Conservation (phyloP, 2,329 filamentous ascomycete species). For the Kalaharituber pfeilii region DNA sequence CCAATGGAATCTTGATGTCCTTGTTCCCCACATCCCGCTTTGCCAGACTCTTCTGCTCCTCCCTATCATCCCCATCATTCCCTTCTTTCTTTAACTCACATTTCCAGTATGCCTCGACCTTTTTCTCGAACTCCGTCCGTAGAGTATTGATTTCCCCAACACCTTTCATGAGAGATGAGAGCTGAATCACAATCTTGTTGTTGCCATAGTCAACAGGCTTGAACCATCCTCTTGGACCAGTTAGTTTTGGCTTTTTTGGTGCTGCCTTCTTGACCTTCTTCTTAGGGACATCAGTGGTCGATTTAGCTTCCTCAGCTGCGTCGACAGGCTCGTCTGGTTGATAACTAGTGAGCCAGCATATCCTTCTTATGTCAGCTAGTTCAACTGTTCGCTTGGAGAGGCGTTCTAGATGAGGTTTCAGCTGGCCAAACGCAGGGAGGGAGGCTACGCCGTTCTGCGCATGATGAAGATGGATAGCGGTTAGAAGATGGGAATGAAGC, state of each 20-base stretch:
- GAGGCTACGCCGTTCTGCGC: constrained; percentile 32
- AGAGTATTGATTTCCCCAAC: neutral
- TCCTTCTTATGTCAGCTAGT: constrained; percentile 31
- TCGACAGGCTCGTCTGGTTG: constrained; percentile 19
- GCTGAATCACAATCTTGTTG: constrained; percentile 30
- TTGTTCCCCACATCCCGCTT: neutral
- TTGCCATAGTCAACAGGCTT: constrained; percentile 30
- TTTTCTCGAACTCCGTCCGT: neutral
- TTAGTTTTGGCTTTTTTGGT: neutral
- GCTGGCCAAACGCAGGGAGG: constrained; percentile 29
- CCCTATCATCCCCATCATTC: neutral
- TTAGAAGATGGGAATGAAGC: constrained; percentile 34
- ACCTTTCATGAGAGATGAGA: neutral
- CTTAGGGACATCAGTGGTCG: neutral
- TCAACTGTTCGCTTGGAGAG: constrained; percentile 33
- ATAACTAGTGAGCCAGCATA: constrained; percentile 29
- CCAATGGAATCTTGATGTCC: neutral
- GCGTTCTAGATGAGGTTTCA: constrained; percentile 27
- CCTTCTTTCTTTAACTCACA: no score
- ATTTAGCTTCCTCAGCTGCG: neutral
- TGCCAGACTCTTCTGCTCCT: neutral
- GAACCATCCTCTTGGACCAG: constrained; percentile 14
- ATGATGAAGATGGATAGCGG: constrained; percentile 34
- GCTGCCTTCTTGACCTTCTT: neutral
- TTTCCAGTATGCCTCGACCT: neutral